These are phyloP conservation scores for Trametes cinnabarina DNA, from an alignment of 768 basidiomycete genomes.

Conservation along the genomic window DNA sequence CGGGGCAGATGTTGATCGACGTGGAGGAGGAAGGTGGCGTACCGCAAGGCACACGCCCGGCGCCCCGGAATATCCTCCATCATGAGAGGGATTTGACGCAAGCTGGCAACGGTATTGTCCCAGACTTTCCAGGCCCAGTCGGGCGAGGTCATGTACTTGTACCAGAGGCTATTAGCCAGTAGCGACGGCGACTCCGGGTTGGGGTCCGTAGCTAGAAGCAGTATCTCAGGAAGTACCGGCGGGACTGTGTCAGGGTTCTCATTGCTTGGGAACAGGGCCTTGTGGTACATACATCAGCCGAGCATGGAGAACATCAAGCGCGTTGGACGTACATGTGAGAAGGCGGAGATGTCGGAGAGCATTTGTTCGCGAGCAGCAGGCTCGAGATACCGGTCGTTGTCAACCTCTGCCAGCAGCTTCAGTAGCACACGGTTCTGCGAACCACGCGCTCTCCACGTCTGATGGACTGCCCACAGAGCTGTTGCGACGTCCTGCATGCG, in stretches of 20 bases:
- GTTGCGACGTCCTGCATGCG: constrained; percentile 51
- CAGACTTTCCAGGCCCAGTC: constrained; percentile 84
- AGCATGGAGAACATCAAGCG: background rate
- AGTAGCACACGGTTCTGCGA: constrained; percentile 64
- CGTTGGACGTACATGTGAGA: constrained; percentile 51
- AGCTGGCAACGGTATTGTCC: constrained; percentile 76
- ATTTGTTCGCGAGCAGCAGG: constrained; percentile 57
- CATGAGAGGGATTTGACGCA: constrained; percentile 66
- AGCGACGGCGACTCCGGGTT: constrained; percentile 61
- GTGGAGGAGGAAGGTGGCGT: constrained; percentile 67
- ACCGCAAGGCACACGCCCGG: constrained; percentile 57
- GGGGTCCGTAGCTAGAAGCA: constrained; percentile 58
- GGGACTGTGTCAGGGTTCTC: constrained; percentile 36
- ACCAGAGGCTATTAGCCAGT: constrained; percentile 78
- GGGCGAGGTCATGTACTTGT: constrained; percentile 68
- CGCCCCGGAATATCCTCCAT: constrained; percentile 46
- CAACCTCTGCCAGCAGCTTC: constrained; percentile 62
- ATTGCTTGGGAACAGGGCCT: constrained; percentile 44
- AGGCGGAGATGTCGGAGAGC: constrained; percentile 55
- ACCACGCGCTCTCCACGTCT: constrained; percentile 61
- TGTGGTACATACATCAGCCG: background rate
- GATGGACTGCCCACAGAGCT: constrained; percentile 61
- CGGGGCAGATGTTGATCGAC: constrained; percentile 75
- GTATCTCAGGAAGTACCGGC: constrained; percentile 55
- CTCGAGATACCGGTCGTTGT: constrained; percentile 56